These are phyloP conservation scores for Sodiomyces alkalinus DNA, from an alignment of 2,329 filamentous ascomycete genomes.

Conservation along the genomic window DNA sequence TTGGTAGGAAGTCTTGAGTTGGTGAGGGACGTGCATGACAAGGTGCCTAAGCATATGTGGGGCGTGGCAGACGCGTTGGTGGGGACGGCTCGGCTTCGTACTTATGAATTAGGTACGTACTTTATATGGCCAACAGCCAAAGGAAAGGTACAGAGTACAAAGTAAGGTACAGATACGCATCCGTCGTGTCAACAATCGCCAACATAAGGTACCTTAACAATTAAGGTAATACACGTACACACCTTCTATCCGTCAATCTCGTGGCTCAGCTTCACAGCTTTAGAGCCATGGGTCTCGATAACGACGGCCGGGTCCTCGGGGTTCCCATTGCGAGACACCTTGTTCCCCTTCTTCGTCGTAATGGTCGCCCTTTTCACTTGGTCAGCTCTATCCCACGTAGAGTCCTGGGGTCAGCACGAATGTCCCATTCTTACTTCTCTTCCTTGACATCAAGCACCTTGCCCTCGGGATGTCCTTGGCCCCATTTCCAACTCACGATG, in stretches of 20 bases:
- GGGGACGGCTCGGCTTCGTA: too few relatives aligned
- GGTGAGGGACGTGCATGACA: too few relatives aligned
- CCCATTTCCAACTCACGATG: slow-evolving; percentile 31
- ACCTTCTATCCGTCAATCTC: slow-evolving; percentile 17
- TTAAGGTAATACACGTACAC: neutral
- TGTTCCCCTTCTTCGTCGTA: slow-evolving; percentile 24
- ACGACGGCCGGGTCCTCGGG: slow-evolving; percentile 26
- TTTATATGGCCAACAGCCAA: too few relatives aligned
- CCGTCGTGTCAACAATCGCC: neutral
- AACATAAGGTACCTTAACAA: neutral
- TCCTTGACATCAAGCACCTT: slow-evolving; percentile 28
- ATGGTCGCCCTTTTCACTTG: slow-evolving; percentile 21
- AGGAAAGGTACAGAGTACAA: too few relatives aligned
- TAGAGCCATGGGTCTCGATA: slow-evolving; percentile 20
- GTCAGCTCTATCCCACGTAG: too few relatives aligned
- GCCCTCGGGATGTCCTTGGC: slow-evolving; percentile 24
- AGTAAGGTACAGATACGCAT: neutral
- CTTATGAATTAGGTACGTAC: too few relatives aligned
- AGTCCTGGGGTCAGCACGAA: neutral
- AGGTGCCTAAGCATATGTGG: too few relatives aligned
- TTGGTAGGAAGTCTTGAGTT: too few relatives aligned
- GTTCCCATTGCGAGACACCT: slow-evolving; percentile 23
- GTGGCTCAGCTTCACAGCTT: slow-evolving; percentile 24
- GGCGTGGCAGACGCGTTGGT: too few relatives aligned
- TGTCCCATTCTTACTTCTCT: slow-evolving; percentile 20